phyloP scores from a whole-genome alignment of 139 green algal genomes.

The Nannochloris sp. region DNA sequence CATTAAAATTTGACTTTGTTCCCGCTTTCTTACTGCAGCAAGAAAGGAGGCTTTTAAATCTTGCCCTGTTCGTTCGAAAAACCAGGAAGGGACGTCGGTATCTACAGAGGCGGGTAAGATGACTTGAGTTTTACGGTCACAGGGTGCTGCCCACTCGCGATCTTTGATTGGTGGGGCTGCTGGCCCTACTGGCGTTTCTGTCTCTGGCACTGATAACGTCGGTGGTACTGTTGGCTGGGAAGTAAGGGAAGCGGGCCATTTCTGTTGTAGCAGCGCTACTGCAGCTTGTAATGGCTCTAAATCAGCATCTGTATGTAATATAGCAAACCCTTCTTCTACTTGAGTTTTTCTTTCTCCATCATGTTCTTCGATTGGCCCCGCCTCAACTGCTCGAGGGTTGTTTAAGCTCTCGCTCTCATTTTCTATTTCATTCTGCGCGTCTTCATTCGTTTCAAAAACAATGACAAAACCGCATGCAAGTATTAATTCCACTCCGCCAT shows the following conservation, averaged over 20 bases:
- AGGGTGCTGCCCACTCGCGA: too few species aligned
- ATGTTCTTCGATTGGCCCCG: background rate
- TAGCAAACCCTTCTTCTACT: slow-evolving; percentile 41
- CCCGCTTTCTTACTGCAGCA: slow-evolving; percentile 16
- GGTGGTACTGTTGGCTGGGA: too few species aligned
- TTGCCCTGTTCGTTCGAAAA: slow-evolving; percentile 53
- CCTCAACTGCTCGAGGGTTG: slow-evolving; percentile 3
- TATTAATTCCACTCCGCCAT: slow-evolving; percentile 33
- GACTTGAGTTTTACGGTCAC: slow-evolving; percentile 34
- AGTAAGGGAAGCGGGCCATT: too few species aligned
- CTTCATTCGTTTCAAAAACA: slow-evolving; percentile 26
- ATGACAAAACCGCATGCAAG: slow-evolving; percentile 42
- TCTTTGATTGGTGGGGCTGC: background rate
- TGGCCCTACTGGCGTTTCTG: background rate
- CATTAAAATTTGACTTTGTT: slow-evolving; percentile 39
- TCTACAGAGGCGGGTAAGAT: slow-evolving; percentile 50
- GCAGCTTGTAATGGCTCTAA: slow-evolving; percentile 36
- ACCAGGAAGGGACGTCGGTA: slow-evolving; percentile 52
- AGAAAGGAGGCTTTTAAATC: slow-evolving; percentile 60
- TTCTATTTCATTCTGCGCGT: background rate
- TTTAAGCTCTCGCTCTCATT: background rate
- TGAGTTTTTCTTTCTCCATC: slow-evolving; percentile 44
- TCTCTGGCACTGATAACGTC: too few species aligned
- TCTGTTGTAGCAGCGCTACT: slow-evolving; percentile 20
- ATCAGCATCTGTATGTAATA: slow-evolving; percentile 44